phyloP scores from a whole-genome alignment of 2,329 filamentous ascomycete species.

The Xylariales sp. region DNA sequence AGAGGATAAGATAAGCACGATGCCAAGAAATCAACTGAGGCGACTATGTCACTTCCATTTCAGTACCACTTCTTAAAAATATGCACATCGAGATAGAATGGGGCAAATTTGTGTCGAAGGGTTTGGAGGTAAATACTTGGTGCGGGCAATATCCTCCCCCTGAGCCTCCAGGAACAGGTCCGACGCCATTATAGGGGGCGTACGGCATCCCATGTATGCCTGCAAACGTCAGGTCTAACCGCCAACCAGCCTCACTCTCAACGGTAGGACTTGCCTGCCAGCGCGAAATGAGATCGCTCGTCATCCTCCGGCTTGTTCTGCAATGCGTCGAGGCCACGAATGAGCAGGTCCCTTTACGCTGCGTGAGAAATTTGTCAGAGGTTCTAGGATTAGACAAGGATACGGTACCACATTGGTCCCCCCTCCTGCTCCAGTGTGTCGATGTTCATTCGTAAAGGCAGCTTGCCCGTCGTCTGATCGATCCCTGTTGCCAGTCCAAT shows the following conservation, averaged over 20 bases:
- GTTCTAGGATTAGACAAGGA: not conserved
- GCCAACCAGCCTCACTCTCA: not conserved
- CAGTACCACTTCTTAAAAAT: slow-evolving; percentile 15
- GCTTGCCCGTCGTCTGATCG: slow-evolving; percentile 51
- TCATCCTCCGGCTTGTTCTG: slow-evolving; percentile 56
- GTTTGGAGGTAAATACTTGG: slow-evolving; percentile 52
- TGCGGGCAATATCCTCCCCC: slow-evolving; percentile 49
- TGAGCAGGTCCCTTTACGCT: slow-evolving; percentile 59
- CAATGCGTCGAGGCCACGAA: slow-evolving; percentile 59
- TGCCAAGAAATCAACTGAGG: slow-evolving; percentile 66
- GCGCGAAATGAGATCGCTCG: slow-evolving; percentile 62
- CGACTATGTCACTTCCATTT: slow-evolving; percentile 50
- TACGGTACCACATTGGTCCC: slow-evolving; percentile 45
- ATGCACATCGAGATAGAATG: not conserved
- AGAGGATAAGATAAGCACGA: slow-evolving; percentile 65
- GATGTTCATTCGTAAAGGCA: slow-evolving; percentile 61
- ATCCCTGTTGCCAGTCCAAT: slow-evolving; percentile 46
- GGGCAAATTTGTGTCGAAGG: slow-evolving; percentile 2
- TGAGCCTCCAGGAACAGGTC: slow-evolving; percentile 47
- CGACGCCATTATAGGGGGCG: slow-evolving; percentile 56
- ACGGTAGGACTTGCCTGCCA: slow-evolving; percentile 54
- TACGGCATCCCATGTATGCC: slow-evolving; percentile 53
- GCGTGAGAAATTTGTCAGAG: slow-evolving; percentile 16
- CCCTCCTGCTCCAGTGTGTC: slow-evolving; percentile 55
- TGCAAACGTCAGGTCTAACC: slow-evolving; percentile 25